A percentile compares a stretch with the other conserved stretches of the same genome.
These are phyloP conservation scores for Casuarina glauca DNA, from an alignment of 306 rosid species.

Conservation along the genomic window DNA sequence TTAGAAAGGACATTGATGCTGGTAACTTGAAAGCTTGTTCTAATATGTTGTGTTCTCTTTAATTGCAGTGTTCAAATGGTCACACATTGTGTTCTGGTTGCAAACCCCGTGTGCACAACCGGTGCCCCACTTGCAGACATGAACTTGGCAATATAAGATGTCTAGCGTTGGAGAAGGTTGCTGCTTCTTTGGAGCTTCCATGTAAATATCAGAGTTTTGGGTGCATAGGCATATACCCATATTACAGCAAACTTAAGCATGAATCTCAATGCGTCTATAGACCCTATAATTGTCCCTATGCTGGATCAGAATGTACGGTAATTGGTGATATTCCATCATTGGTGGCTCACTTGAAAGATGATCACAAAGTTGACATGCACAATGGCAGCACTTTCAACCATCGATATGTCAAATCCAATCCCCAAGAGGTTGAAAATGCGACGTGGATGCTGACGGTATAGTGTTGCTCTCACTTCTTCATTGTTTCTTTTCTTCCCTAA, in stretches of 20 bases:
- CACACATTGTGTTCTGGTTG: constrained; percentile 92
- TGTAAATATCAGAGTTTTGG: constrained; percentile 86
- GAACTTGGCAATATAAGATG: constrained; percentile 96
- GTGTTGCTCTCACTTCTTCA: constrained; percentile 12
- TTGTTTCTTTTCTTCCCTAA: not conserved
- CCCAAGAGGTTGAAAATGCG: constrained; percentile 96
- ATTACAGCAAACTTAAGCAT: constrained; percentile 89
- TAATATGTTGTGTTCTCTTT: constrained; percentile 7
- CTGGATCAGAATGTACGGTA: constrained; percentile 84
- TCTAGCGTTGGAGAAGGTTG: constrained; percentile 92
- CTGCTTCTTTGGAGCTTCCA: constrained; percentile 90
- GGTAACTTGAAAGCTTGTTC: not conserved
- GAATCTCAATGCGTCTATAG: constrained; percentile 77
- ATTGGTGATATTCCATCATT: constrained; percentile 80
- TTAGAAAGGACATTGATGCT: not conserved
- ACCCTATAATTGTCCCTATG: constrained; percentile 93
- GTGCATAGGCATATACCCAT: constrained; percentile 81
- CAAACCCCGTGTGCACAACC: constrained; percentile 93
- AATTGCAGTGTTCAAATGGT: constrained; percentile 89
- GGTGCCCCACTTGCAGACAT: constrained; percentile 93
- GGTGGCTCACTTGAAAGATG: constrained; percentile 81
- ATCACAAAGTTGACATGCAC: constrained; percentile 98
- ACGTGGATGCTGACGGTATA: constrained; percentile 97
- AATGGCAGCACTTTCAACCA: constrained; percentile 92
- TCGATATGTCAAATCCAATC: constrained; percentile 92